A percentile compares a stretch with the other conserved stretches of the same genome.
These are phyloP conservation scores for Fraxinus nigra DNA, from an alignment of 305 asterid species.

Conservation along the genomic window DNA sequence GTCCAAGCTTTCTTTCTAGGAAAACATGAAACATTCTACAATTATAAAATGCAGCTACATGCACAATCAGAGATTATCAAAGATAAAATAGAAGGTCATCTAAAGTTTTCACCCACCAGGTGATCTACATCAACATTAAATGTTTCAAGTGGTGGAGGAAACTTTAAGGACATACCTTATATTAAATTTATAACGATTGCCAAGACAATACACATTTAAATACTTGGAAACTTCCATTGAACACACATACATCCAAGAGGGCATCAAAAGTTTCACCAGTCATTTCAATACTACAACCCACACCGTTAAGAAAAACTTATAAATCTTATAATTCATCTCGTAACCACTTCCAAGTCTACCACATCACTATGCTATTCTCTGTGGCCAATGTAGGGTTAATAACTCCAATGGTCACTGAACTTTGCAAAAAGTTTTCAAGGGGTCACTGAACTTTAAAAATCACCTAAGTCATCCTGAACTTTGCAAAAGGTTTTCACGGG, in stretches of 20 bases:
- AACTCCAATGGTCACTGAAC: too few species aligned
- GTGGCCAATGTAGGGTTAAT: neutral
- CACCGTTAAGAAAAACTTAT: neutral
- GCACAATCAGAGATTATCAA: neutral
- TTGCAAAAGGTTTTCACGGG: too few species aligned
- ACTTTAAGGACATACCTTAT: neutral
- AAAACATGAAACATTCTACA: neutral
- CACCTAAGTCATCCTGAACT: too few species aligned
- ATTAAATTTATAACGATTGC: neutral
- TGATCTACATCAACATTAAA: neutral
- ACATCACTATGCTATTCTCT: neutral
- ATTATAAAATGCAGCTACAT: neutral
- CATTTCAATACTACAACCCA: neutral
- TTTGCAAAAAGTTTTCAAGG: too few species aligned
- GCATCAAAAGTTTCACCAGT: neutral
- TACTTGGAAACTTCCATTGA: neutral
- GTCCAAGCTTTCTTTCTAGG: neutral
- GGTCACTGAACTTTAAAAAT: too few species aligned
- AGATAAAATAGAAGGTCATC: neutral
- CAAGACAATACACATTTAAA: neutral
- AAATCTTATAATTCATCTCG: neutral
- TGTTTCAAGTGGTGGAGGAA: neutral
- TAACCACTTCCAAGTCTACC: neutral
- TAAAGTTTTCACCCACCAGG: neutral
- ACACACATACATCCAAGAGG: neutral